Base-by-base conservation (phyloP, 2,329 filamentous ascomycete genomes). In the Penicillium thymicola region DNA sequence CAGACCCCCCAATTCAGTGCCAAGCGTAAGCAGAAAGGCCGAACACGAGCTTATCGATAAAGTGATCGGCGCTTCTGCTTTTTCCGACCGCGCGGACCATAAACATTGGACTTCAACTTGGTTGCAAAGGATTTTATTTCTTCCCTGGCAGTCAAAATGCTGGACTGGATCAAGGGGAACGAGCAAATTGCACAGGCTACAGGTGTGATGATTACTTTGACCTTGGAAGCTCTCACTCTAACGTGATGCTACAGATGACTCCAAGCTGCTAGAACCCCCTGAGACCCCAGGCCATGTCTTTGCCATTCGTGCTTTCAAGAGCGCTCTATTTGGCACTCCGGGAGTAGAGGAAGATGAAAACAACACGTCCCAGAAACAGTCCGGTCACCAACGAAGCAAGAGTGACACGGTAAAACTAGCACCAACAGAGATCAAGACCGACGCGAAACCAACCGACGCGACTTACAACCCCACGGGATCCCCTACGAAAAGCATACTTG, bases 281-380 rank as follows among this genome's bases (percentile, higher is more conserved):
- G 83, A 86, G 62, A 88, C 86, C 1, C 85, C 86, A 9, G 85
- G 85, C 45, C 85, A 85, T 45, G 78, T 87, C 23, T 89, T 89
- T 68, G 85, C 85, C 18, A 81, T 86, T 54, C 85, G 85, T 65
- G 86, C 86, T 16, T 85, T 88, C 72, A 85, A 84, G 65, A 83
- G 85, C 59, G 82, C 84, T 42, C 72, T 88, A 54, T 87, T 86
- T 72, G 85, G 85, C 27, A 87, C 85, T 0, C 85, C 85, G 14
- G 80, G 81, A 23, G 79, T 79, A 11, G 75, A 79, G 40, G 77
- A 82, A 30, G 72, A 74, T 10, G 60, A 65, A 23, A 66, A 66
- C 34, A 51, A 36, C 59, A 57, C 53, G 6, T 42, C 55, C 7
- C 58, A 59, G 23, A 64, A 62, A 13, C 48, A 57, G 43, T 36